Conservation (phyloP, 495 filamentous ascomycete species). For the Evernia prunastri region DNA sequence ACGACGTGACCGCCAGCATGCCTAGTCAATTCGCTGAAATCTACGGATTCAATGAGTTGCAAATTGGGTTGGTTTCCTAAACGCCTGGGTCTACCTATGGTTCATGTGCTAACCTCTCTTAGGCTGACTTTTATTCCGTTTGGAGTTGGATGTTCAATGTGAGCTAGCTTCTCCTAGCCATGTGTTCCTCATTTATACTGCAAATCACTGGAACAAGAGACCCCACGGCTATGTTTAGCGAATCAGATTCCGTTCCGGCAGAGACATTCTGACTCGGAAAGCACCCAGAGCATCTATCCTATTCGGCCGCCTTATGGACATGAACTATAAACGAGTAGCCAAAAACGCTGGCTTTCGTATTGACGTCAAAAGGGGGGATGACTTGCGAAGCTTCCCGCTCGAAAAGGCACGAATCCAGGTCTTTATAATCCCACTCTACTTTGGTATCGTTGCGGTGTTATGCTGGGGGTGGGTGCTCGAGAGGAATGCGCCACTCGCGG, state of each 20-base stretch:
- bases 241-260: not conserved
- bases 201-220: not conserved
- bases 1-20: conserved; percentile 50
- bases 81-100: not conserved
- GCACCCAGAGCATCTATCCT: conserved; percentile 32
- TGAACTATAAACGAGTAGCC: conserved; percentile 44
- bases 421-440: conserved; percentile 32
- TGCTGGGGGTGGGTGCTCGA: conserved; percentile 48
- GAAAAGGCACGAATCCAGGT: conserved; percentile 45
- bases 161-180: not conserved
- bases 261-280: not conserved
- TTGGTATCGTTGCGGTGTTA: conserved; percentile 35
- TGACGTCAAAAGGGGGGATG: conserved; percentile 40
- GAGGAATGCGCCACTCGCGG: conserved; percentile 37
- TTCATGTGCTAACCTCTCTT: not conserved
- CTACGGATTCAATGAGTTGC: conserved; percentile 60
- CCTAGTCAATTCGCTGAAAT: conserved; percentile 54
- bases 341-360: conserved; percentile 39
- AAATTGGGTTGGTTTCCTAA: conserved; percentile 53
- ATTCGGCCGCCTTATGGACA: conserved; percentile 45
- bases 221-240: too few relatives aligned
- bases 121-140: conserved; percentile 42
- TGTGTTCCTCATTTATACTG: not conserved
- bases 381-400: conserved; percentile 46
- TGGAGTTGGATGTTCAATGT: conserved; percentile 42